These are phyloP conservation scores for Ophiocordyceps camponoti-saundersi DNA, from an alignment of 2,329 filamentous ascomycete species.

Conservation along the genomic window DNA sequence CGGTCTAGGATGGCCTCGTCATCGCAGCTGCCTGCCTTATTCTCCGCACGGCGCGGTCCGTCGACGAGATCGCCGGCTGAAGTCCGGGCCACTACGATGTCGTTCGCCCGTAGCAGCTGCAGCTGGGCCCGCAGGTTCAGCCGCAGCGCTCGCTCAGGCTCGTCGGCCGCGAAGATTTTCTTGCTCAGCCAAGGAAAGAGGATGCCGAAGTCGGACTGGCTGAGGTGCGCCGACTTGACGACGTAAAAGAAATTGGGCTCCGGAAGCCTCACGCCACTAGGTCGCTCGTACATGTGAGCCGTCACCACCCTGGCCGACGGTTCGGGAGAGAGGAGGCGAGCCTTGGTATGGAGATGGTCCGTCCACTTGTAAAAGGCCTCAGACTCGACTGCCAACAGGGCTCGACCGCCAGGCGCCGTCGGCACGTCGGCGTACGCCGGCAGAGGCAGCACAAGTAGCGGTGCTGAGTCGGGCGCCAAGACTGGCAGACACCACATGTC, in stretches of 20 bases:
- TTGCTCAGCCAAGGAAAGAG: slow-evolving; percentile 58
- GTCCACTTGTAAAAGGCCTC: slow-evolving; percentile 67
- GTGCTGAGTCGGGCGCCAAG: slow-evolving; percentile 40
- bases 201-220: slow-evolving; percentile 69
- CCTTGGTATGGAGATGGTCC: slow-evolving; percentile 53
- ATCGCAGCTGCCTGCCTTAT: slow-evolving; percentile 21
- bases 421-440: slow-evolving; percentile 43
- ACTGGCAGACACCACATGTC: slow-evolving; percentile 73
- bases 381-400: slow-evolving; percentile 54
- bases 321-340: slow-evolving; percentile 43
- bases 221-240: slow-evolving; percentile 57
- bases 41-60: slow-evolving; percentile 17
- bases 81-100: slow-evolving; percentile 30
- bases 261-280: slow-evolving; percentile 22
- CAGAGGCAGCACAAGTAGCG: slow-evolving; percentile 55
- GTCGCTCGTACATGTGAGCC: slow-evolving; percentile 22
- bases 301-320: slow-evolving; percentile 26
- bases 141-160: slow-evolving; percentile 40
- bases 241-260: slow-evolving; percentile 62
- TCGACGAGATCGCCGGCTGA: slow-evolving; percentile 32
- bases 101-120: slow-evolving; percentile 35
- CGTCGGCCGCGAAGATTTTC: slow-evolving; percentile 36
- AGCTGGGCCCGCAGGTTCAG: slow-evolving; percentile 42
- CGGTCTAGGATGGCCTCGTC: slow-evolving; percentile 35
- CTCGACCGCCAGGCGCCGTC: slow-evolving; percentile 35